A percentile compares a stretch with the other conserved stretches of the same genome.
phyloP scores from a whole-genome alignment of 2,329 filamentous ascomycete species.

The Ophiostoma sp. region DNA sequence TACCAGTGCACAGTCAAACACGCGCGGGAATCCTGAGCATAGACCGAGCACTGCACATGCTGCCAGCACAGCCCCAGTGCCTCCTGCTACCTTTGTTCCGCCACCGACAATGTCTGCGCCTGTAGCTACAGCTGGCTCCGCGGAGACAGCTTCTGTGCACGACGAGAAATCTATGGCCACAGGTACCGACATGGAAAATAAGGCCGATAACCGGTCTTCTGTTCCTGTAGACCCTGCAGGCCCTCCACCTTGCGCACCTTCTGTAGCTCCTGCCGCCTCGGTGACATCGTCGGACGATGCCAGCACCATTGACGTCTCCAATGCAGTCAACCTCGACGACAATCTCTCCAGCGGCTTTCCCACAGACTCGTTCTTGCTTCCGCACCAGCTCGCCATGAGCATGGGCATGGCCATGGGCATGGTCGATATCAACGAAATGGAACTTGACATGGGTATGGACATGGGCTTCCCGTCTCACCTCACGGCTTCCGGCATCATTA shows the following conservation, averaged over 20 bases:
- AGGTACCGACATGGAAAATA: background rate
- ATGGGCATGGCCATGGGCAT: constrained; percentile 40
- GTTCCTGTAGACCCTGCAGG: background rate
- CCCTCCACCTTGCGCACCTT: background rate
- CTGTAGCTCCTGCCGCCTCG: background rate
- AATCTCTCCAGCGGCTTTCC: background rate
- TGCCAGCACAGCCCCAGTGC: background rate
- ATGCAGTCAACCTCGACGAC: background rate
- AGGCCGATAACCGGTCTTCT: background rate
- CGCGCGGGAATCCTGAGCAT: background rate
- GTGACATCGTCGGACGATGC: background rate
- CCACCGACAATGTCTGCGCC: background rate
- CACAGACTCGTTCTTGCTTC: constrained; percentile 17
- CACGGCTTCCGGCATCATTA: constrained; percentile 11
- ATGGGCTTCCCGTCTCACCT: constrained; percentile 7
- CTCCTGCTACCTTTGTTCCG: background rate
- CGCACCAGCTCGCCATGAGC: constrained; percentile 36
- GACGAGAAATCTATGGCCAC: background rate
- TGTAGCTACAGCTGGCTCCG: background rate
- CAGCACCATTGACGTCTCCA: background rate
- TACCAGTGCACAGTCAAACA: background rate
- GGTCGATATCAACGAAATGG: constrained; percentile 17
- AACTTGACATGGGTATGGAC: constrained; percentile 19
- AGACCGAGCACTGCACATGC: background rate
- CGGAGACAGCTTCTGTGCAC: background rate